Evolutionary conservation across 1,284 basidiomycete species (phyloP).

Genomic region (Athelia psychrophila): DNA sequence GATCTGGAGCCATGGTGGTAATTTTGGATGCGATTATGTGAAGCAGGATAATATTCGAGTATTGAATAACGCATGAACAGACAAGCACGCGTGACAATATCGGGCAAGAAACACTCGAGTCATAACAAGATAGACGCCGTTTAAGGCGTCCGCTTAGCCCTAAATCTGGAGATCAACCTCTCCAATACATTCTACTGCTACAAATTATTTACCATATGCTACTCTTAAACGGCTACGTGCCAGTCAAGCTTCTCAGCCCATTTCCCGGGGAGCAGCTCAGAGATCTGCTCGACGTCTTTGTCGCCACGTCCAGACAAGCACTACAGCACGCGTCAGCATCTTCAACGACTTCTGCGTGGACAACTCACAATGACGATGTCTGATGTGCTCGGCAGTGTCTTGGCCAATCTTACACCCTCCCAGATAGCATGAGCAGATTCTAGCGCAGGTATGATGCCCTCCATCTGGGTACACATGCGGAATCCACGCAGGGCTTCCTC

Average conservation of each 20-base stretch:
- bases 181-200: too few species aligned
- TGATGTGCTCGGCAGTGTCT: slow-evolving; percentile 79
- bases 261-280: slow-evolving; percentile 71
- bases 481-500: slow-evolving; percentile 93
- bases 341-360: slow-evolving; percentile 4
- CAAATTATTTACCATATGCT: background rate
- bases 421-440: slow-evolving; percentile 97
- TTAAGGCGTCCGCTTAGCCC: too few species aligned
- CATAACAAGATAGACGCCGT: slow-evolving; percentile 1
- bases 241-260: slow-evolving; percentile 91
- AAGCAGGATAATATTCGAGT: background rate
- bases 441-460: slow-evolving; percentile 97
- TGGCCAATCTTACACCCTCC: slow-evolving; percentile 86
- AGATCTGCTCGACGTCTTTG: slow-evolving; percentile 94
- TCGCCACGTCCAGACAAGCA: slow-evolving; percentile 90
- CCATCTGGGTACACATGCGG: slow-evolving; percentile 85
- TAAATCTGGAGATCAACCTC: too few species aligned
- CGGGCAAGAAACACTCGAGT: slow-evolving; percentile 5
- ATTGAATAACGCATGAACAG: background rate
- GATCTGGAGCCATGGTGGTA: slow-evolving; percentile 38
- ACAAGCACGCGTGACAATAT: slow-evolving; percentile 1
- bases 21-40: background rate
- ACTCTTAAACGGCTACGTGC: slow-evolving; percentile 49
- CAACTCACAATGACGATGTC: slow-evolving; percentile 86
- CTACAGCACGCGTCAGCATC: slow-evolving; percentile 32